phyloP scores from a whole-genome alignment of 371 early-diverging fungal genomes.

The Mucor lusitanicus region DNA sequence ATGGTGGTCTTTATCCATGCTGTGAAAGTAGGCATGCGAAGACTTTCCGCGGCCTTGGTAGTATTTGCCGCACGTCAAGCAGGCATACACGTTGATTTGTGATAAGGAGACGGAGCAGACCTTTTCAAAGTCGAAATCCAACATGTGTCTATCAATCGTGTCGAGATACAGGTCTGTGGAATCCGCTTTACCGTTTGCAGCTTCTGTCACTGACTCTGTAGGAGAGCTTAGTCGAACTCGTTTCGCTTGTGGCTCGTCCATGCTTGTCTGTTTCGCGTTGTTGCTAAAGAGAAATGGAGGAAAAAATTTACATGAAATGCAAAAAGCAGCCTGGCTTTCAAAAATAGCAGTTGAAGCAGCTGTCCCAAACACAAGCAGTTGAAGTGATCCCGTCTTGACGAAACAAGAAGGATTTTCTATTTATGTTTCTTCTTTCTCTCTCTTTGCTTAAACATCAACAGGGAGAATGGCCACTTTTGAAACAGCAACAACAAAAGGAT shows the following conservation, averaged over 20 bases:
- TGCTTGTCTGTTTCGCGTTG: background rate
- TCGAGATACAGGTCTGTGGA: slow-evolving; percentile 60
- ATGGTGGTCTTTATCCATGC: slow-evolving; percentile 94
- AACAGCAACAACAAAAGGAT: background rate
- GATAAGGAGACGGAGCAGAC: slow-evolving; percentile 94
- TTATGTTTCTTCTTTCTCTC: background rate
- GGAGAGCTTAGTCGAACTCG: slow-evolving; percentile 28
- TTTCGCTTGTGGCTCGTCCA: slow-evolving; percentile 39
- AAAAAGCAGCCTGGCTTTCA: background rate
- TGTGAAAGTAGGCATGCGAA: slow-evolving; percentile 95
- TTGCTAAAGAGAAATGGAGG: background rate
- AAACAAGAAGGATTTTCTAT: background rate
- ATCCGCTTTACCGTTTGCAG: slow-evolving; percentile 6
- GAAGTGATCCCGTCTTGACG: background rate
- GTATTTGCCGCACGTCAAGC: slow-evolving; percentile 96
- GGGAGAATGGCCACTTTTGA: background rate
- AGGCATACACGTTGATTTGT: slow-evolving; percentile 94
- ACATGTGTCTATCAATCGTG: slow-evolving; percentile 80
- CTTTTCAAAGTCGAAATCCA: slow-evolving; percentile 99
- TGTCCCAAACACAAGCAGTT: background rate
- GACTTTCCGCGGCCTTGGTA: slow-evolving; percentile 93
- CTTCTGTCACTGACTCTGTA: background rate
- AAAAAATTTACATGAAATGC: background rate
- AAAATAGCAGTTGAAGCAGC: background rate
- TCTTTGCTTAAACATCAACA: background rate